Evolutionary conservation across 2,329 filamentous ascomycete genomes (phyloP).

Genomic region (Fusarium secorum): DNA sequence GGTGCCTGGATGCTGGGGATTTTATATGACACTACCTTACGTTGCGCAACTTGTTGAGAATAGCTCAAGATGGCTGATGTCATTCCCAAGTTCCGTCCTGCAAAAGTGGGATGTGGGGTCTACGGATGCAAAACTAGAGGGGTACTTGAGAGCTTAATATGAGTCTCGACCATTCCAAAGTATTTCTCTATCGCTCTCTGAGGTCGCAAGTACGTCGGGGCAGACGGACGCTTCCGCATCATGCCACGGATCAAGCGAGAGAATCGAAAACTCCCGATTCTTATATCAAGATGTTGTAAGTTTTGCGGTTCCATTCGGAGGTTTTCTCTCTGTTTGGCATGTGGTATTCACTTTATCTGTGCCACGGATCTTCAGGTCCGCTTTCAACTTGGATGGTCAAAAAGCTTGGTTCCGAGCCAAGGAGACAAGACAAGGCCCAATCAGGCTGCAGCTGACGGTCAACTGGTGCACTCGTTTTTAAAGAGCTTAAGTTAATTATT

Average conservation of each 20-base stretch:
- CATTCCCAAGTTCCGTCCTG: constrained; percentile 31
- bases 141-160: background rate
- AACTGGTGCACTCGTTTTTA: background rate
- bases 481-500: background rate
- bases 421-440: constrained; percentile 7
- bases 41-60: constrained; percentile 33
- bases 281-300: background rate
- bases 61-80: constrained; percentile 40
- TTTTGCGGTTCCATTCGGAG: background rate
- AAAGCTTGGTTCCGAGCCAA: constrained; percentile 14
- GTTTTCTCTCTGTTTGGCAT: background rate
- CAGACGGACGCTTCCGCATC: constrained; percentile 15
- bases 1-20: background rate
- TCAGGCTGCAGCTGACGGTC: background rate
- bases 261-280: constrained; percentile 7
- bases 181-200: constrained; percentile 4
- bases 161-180: background rate
- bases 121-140: constrained; percentile 5
- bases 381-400: constrained; percentile 18
- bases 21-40: constrained; percentile 17
- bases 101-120: constrained; percentile 30
- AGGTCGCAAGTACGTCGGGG: constrained; percentile 17
- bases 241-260: constrained; percentile 3
- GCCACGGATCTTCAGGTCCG: constrained; percentile 30
- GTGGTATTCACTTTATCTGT: constrained; percentile 7